These are phyloP conservation scores for Phycomyces blakesleeanus DNA, from an alignment of 192 early-diverging fungal species.

Conservation along the genomic window DNA sequence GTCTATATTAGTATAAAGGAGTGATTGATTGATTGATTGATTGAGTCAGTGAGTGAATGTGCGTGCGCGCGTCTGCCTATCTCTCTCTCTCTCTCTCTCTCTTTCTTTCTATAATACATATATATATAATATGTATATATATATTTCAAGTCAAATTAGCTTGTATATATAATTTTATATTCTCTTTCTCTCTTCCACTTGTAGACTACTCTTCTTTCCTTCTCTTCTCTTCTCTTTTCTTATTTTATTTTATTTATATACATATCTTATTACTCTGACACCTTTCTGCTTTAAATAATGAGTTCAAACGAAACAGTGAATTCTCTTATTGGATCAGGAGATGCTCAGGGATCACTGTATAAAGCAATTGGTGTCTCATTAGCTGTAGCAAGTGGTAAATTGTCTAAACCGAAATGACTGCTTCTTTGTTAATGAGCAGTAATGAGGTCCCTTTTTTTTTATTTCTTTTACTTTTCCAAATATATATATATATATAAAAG, in stretches of 20 bases:
- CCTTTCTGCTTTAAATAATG: conserved; percentile 3
- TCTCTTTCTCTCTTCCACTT: background rate
- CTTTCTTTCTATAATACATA: too few relatives aligned
- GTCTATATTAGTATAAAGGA: too few relatives aligned
- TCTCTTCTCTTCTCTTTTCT: conserved; percentile 3
- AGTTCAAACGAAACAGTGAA: conserved; percentile 13
- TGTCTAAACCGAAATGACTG: background rate
- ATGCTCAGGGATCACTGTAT: conserved; percentile 32
- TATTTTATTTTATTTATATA: conserved; percentile 4
- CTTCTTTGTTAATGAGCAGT: background rate
- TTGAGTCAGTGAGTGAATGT: too few relatives aligned
- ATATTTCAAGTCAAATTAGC: background rate
- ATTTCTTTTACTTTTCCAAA: too few relatives aligned
- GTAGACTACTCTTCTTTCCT: background rate
- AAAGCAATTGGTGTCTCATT: conserved; percentile 79
- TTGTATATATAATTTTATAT: background rate
- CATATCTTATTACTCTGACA: background rate
- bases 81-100: too few relatives aligned
- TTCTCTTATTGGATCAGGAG: conserved; percentile 5
- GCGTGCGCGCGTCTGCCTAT: too few relatives aligned
- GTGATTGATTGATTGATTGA: too few relatives aligned
- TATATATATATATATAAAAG: too few relatives aligned
- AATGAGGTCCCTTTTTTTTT: too few relatives aligned
- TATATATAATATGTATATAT: background rate
- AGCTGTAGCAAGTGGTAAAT: conserved; percentile 62